These are phyloP conservation scores for Cucumis melo DNA, from an alignment of 306 rosid genomes.

Conservation along the genomic window DNA sequence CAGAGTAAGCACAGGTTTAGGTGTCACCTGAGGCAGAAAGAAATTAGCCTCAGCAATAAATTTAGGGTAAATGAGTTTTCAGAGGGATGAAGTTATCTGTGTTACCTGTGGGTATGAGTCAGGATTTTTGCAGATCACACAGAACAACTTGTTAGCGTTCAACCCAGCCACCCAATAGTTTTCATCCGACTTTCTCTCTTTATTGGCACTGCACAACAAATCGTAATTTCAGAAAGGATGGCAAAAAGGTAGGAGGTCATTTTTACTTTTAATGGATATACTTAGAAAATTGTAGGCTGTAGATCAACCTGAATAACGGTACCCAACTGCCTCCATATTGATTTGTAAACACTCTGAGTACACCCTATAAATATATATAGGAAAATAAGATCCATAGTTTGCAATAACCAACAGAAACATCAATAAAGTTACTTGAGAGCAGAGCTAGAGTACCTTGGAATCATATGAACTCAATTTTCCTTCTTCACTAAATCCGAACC, in stretches of 20 bases:
- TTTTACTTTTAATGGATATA: background rate
- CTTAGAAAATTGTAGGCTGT: background rate
- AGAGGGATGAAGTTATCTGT: background rate
- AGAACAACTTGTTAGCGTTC: constrained; percentile 61
- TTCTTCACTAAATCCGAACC: constrained; percentile 94
- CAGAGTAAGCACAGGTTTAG: constrained; percentile 68
- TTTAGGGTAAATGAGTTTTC: constrained; percentile 5
- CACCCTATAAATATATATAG: constrained; percentile 37
- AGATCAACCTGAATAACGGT: constrained; percentile 79
- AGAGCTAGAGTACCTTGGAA: constrained; percentile 47
- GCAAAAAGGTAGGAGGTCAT: background rate
- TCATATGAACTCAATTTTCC: constrained; percentile 78
- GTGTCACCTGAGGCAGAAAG: constrained; percentile 50
- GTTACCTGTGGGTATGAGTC: constrained; percentile 69
- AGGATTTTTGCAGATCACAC: constrained; percentile 61
- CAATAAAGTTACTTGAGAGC: constrained; percentile 1
- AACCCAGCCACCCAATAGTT: constrained; percentile 86
- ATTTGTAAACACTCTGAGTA: constrained; percentile 59
- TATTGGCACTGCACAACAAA: constrained; percentile 49
- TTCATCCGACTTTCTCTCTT: constrained; percentile 61
- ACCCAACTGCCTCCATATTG: constrained; percentile 92
- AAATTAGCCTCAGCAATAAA: constrained; percentile 14
- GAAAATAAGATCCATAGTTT: constrained; percentile 3
- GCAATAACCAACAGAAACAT: constrained; percentile 7
- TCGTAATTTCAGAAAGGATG: background rate